A percentile compares a stretch with the other conserved stretches of the same genome.
Evolutionary conservation across 768 basidiomycete species (phyloP).

Genomic region (Trametes sanguinea): DNA sequence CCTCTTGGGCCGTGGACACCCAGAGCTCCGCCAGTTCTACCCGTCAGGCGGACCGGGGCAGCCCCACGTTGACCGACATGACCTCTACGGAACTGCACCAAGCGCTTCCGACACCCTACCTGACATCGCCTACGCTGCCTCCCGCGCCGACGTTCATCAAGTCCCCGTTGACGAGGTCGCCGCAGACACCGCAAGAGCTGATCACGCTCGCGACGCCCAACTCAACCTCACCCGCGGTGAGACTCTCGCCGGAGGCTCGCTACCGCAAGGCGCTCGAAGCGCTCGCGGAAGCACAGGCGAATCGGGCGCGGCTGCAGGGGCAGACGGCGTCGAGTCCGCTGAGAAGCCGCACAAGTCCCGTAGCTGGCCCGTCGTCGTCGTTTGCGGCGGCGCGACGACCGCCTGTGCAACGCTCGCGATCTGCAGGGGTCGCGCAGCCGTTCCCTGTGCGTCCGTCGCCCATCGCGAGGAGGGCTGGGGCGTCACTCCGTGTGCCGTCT

Average conservation of each 20-base stretch:
- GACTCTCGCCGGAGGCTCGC: slow-evolving; percentile 13
- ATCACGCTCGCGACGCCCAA: slow-evolving; percentile 6
- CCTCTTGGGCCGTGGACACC: slow-evolving; percentile 17
- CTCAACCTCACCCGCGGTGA: slow-evolving; percentile 21
- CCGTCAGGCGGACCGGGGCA: slow-evolving; percentile 3
- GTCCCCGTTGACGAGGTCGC: no score
- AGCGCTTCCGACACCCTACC: slow-evolving; percentile 11
- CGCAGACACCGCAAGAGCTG: not conserved
- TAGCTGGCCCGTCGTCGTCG: slow-evolving; percentile 7
- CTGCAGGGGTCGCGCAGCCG: slow-evolving; percentile 7
- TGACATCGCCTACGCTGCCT: slow-evolving; percentile 4
- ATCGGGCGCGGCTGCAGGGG: slow-evolving; percentile 18
- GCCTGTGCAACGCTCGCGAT: slow-evolving; percentile 13
- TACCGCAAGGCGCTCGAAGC: slow-evolving; percentile 24
- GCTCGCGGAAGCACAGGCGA: slow-evolving; percentile 22
- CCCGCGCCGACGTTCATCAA: not conserved
- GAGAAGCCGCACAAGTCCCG: not conserved
- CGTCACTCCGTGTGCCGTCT: slow-evolving; percentile 18
- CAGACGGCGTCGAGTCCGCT: not conserved
- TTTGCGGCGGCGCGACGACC: not conserved
- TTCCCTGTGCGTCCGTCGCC: slow-evolving; percentile 13
- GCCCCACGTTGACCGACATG: slow-evolving; percentile 22
- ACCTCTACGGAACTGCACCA: slow-evolving; percentile 6
- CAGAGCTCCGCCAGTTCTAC: not conserved
- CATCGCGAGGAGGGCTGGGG: slow-evolving; percentile 9